These are phyloP conservation scores for Skeletonema potamos DNA, from an alignment of 108 stramenopile species.

Conservation along the genomic window DNA sequence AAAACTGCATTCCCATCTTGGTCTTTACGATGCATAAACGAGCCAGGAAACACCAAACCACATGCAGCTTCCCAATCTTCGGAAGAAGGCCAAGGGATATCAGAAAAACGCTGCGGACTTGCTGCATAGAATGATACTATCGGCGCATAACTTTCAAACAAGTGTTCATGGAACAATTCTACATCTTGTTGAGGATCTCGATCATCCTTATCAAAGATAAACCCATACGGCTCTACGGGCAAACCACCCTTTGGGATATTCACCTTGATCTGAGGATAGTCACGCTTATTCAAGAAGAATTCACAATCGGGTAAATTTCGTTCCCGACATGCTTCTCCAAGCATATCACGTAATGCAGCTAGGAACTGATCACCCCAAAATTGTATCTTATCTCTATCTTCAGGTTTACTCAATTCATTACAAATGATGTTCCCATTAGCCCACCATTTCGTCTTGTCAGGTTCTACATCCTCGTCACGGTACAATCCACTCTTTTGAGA, in stretches of 20 bases:
- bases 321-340: conserved; percentile 88
- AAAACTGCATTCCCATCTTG: conserved; percentile 71
- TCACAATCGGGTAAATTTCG: conserved; percentile 96
- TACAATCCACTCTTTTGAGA: conserved; percentile 74
- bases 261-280: conserved; percentile 99
- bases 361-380: conserved; percentile 98
- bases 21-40: conserved; percentile 75
- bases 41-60: conserved; percentile 79
- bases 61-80: conserved; percentile 99
- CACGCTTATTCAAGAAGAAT: conserved; percentile 99
- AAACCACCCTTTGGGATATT: conserved; percentile 74
- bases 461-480: conserved; percentile 92
- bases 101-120: conserved; percentile 86
- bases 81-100: conserved; percentile 98
- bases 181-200: conserved; percentile 94
- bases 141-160: conserved; percentile 92
- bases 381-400: conserved; percentile 75
- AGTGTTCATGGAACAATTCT: conserved; percentile 77
- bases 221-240: conserved; percentile 99
- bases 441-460: conserved; percentile 95
- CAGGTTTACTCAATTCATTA: conserved; percentile 88
- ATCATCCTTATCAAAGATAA: conserved; percentile 97
- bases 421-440: conserved; percentile 99
- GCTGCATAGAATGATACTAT: conserved; percentile 97
- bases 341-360: conserved; percentile 94